Evolutionary conservation across 495 filamentous ascomycete species (phyloP).

Genomic region (Tuber borchii): DNA sequence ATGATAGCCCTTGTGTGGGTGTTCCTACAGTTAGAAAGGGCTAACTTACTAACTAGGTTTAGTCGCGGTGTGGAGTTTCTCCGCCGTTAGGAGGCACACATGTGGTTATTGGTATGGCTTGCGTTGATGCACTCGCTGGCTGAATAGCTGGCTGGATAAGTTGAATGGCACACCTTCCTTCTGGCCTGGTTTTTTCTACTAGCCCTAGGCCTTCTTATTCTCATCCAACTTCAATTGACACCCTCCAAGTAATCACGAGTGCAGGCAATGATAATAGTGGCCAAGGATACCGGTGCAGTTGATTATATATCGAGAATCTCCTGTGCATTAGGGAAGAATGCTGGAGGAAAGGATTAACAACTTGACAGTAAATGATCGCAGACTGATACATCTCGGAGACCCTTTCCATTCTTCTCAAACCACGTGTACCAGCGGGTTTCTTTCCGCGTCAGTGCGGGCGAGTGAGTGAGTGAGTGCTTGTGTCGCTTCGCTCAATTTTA

Average conservation of each 20-base stretch:
- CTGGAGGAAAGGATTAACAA: not conserved
- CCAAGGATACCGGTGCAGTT: not conserved
- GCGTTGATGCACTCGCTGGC: not conserved
- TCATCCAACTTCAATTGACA: not conserved
- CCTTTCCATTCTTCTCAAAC: not conserved
- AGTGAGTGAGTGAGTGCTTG: conserved; percentile 1
- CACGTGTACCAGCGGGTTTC: not conserved
- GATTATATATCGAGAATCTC: not conserved
- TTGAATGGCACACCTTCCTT: not conserved
- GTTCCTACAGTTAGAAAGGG: not conserved
- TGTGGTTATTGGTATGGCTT: not conserved
- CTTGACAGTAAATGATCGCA: not conserved
- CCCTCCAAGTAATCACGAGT: not conserved
- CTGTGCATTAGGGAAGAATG: not conserved
- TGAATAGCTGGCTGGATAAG: not conserved
- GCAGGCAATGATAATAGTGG: not conserved
- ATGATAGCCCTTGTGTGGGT: not conserved
- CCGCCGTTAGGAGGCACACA: not conserved
- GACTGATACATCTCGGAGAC: not conserved
- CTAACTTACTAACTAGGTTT: not conserved
- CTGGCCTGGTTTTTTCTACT: not conserved
- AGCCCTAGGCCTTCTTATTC: not conserved
- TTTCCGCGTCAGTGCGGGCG: not conserved
- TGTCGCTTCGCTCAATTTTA: not conserved
- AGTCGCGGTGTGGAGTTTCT: not conserved